These are phyloP conservation scores for Cicer cuneatum DNA, from an alignment of 306 rosid genomes.

Conservation along the genomic window DNA sequence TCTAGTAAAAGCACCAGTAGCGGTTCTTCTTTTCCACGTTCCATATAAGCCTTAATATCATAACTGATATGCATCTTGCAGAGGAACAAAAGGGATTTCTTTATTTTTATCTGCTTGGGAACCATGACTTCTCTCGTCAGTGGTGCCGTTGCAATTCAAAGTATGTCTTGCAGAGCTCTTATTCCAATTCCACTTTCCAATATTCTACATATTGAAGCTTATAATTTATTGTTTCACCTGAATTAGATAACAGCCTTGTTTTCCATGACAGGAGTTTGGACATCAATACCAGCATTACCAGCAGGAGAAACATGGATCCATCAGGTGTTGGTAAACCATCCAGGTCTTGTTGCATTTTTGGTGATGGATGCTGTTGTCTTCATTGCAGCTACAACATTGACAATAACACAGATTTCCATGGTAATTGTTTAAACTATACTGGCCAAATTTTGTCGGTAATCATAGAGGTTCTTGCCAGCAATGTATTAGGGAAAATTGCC, in stretches of 20 bases:
- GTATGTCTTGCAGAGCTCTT: constrained; percentile 58
- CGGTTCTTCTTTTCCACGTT: constrained; percentile 26
- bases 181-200: constrained; percentile 27
- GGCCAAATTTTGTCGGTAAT: not conserved
- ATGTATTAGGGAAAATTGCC: constrained; percentile 16
- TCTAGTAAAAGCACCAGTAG: constrained; percentile 13
- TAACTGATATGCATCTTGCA: constrained; percentile 62
- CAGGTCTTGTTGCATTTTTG: constrained; percentile 69
- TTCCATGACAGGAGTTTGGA: constrained; percentile 72
- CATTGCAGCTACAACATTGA: constrained; percentile 63
- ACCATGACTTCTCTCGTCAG: constrained; percentile 59
- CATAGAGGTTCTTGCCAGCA: constrained; percentile 14
- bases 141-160: constrained; percentile 65
- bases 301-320: constrained; percentile 75
- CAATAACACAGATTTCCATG: constrained; percentile 73
- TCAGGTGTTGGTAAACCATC: constrained; percentile 60
- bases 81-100: constrained; percentile 93
- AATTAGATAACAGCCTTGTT: constrained; percentile 45
- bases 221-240: constrained; percentile 37
- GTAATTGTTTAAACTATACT: constrained; percentile 56
- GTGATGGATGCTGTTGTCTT: constrained; percentile 58
- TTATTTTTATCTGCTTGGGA: constrained; percentile 75
- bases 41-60: constrained; percentile 34
- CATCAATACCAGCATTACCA: constrained; percentile 50
- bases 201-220: constrained; percentile 40